phyloP scores from a whole-genome alignment of 768 basidiomycete species.

The Vararia minispora region DNA sequence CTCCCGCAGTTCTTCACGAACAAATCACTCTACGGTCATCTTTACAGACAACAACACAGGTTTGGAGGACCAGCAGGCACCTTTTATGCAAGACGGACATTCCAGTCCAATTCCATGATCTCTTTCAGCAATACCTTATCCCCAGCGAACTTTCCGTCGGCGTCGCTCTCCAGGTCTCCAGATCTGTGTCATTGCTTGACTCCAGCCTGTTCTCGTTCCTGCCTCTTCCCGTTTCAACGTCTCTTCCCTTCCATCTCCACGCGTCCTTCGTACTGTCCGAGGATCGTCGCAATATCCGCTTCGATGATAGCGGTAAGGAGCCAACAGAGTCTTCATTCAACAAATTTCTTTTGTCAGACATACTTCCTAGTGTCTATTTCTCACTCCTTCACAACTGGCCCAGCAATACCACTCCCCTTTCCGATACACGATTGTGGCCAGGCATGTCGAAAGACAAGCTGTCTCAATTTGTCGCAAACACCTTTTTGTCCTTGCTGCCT shows the following conservation, averaged over 20 bases:
- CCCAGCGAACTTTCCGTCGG: too few species aligned
- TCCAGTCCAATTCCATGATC: too few species aligned
- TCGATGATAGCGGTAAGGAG: constrained; percentile 23
- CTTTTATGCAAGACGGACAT: too few species aligned
- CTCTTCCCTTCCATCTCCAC: constrained; percentile 34
- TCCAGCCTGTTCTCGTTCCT: constrained; percentile 32
- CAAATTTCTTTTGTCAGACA: constrained; percentile 27
- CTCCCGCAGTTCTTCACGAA: too few species aligned
- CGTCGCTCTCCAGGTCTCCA: constrained; percentile 27
- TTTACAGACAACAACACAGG: too few species aligned
- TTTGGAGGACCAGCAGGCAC: too few species aligned
- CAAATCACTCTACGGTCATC: too few species aligned
- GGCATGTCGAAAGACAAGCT: constrained; percentile 1
- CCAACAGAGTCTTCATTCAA: constrained; percentile 29
- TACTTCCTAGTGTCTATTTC: constrained; percentile 28
- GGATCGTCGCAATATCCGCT: constrained; percentile 32
- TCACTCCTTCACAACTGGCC: constrained; percentile 25
- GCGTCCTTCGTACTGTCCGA: constrained; percentile 36
- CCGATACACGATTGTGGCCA: too few species aligned
- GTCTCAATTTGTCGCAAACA: background rate
- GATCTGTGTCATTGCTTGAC: too few species aligned
- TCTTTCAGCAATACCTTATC: too few species aligned
- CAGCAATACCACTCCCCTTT: constrained; percentile 15
- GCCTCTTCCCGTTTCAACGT: constrained; percentile 28
- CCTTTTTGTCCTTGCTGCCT: background rate